Evolutionary conservation across 1,284 basidiomycete genomes (phyloP).

Genomic region (Fereydounia khargensis): DNA sequence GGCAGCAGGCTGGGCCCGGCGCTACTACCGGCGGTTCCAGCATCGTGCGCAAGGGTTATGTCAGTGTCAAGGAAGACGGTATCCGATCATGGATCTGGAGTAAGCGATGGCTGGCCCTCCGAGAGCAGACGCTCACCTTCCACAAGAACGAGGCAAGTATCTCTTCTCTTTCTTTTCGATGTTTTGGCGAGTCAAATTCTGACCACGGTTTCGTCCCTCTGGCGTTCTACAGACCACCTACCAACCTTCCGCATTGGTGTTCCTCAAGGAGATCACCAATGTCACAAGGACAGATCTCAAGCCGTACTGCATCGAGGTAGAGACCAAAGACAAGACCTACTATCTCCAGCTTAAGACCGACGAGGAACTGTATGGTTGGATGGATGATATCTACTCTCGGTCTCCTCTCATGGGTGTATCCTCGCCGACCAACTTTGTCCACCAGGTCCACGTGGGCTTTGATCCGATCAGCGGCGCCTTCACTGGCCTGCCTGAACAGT

Average conservation of each 20-base stretch:
- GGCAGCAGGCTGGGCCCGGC: conserved; percentile 31
- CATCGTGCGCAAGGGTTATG: conserved; percentile 52
- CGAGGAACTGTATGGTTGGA: conserved; percentile 94
- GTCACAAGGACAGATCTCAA: conserved; percentile 89
- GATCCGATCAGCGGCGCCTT: conserved; percentile 91
- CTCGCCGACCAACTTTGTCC: conserved; percentile 93
- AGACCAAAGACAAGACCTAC: conserved; percentile 75
- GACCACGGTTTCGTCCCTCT: not conserved
- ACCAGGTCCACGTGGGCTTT: conserved; percentile 96
- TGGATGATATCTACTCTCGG: conserved; percentile 88
- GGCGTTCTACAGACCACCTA: conserved; percentile 63
- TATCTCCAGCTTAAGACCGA: conserved; percentile 85
- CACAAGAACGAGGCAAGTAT: conserved; percentile 84
- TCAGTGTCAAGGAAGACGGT: conserved; percentile 57
- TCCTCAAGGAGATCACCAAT: conserved; percentile 75
- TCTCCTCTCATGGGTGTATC: conserved; percentile 89
- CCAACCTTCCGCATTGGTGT: conserved; percentile 67
- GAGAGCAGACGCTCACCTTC: conserved; percentile 75
- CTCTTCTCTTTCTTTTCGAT: too few relatives aligned
- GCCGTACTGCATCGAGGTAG: conserved; percentile 75
- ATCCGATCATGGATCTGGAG: conserved; percentile 82
- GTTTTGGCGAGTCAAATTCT: too few relatives aligned
- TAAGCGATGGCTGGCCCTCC: conserved; percentile 83
- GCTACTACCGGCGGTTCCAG: conserved; percentile 32
- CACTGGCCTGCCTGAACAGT: conserved; percentile 94